These are phyloP conservation scores for Yarrowia sp. DNA, from an alignment of 805 yeast species.

Conservation along the genomic window DNA sequence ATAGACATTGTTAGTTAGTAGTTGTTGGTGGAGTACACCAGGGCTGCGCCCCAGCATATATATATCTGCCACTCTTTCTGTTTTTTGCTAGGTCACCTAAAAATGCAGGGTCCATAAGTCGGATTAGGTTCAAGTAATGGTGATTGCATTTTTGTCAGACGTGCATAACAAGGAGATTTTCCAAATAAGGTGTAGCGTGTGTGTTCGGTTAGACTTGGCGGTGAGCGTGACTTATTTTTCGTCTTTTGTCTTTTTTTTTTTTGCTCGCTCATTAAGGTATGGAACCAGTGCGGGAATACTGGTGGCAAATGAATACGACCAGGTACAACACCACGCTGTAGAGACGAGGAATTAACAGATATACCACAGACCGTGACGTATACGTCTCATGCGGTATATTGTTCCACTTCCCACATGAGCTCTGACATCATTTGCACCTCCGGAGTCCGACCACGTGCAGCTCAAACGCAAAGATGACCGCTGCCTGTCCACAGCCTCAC, in stretches of 20 bases:
- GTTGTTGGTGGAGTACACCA: not conserved
- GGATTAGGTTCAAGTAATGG: constrained; percentile 10
- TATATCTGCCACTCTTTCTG: constrained; percentile 1
- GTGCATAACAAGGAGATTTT: constrained; percentile 21
- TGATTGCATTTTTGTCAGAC: constrained; percentile 22
- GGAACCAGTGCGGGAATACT: not conserved
- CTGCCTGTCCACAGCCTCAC: constrained; percentile 11
- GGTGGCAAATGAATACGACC: not conserved
- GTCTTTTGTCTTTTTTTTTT: too few species aligned
- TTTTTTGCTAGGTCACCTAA: not conserved
- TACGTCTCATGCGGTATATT: too few species aligned
- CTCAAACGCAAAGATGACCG: constrained; percentile 15
- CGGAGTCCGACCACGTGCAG: constrained; percentile 15
- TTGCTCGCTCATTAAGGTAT: too few species aligned
- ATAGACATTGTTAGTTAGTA: constrained; percentile 5
- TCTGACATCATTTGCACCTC: too few species aligned
- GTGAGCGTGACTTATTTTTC: constrained; percentile 13
- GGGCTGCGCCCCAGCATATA: constrained; percentile 7
- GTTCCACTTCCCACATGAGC: too few species aligned
- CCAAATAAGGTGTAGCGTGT: not conserved
- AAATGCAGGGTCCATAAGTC: constrained; percentile 18
- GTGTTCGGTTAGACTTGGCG: constrained; percentile 9
- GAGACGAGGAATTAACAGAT: too few species aligned
- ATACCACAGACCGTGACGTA: too few species aligned
- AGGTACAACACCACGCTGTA: not conserved